Evolutionary conservation across 148 eudicot species (phyloP), one percentile per base, ranked within the genome.

Genomic region (Fagopyrum tataricum): DNA sequence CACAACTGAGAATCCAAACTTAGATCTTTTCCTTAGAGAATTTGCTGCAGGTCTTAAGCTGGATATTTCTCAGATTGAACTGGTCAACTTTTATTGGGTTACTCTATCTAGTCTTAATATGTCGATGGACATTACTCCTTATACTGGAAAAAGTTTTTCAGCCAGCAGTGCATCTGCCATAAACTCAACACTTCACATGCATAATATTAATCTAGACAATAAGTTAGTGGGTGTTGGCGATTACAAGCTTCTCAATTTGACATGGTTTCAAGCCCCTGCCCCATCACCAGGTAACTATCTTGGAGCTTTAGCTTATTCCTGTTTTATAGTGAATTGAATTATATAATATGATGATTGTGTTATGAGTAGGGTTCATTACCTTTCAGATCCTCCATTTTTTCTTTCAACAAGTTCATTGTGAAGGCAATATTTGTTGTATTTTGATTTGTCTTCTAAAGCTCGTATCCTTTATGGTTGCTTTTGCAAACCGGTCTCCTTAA

Each of bases 71-170:
- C 98, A 94, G 78, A 89, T 94, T 72, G 91, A 88, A 75, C 83
- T 91, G 86, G 87, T 89, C 69, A 85, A 94, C 84, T 94, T 94
- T 76, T 91, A 94, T 72, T 76, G 83, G 80, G 76, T 87, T 17
- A 81, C 83, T 62, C 67, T 79, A 18, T 81, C 91, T 23, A 89
- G 89, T 74, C 88, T 88, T 73, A 94, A 94, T 81, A 94, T 94
- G 76, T 94, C 98, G 17, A 83, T 94, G 88, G 97, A 91, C 73
- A 71, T 94, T 70, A 90, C 89, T 80, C 98, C 98, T 17, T 87
- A 83, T 79, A 85, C 78, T 23, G 97, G 93, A 70, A 77, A 83
- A 71, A 82, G 93, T 84, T 94, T 94, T 79, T 83, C 96, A 69
- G 73, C 83, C 59, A 77, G 73, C 70, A 85, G 80, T 74, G 90